Base-by-base conservation (phyloP, 192 early-diverging fungal species). In the Gaertneriomyces semiglobifer region DNA sequence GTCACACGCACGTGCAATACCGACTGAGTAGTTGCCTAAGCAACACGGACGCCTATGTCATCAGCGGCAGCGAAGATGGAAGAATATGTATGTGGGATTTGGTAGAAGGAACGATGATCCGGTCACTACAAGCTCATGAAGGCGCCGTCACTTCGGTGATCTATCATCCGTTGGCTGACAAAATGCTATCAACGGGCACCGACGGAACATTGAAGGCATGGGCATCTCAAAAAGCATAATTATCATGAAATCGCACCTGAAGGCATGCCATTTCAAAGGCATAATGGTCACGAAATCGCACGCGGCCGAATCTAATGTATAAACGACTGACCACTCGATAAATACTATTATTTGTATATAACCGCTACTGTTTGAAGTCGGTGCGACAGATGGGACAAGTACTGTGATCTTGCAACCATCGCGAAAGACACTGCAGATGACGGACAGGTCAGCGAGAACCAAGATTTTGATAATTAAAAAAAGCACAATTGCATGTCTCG, bases 31-130 rank as follows among this genome's bases (percentile, higher is more conserved):
- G 89, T 39, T 80, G 84, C 44, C 72, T 96, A 6, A 80, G 83
- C 10, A 84, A 85, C 57, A 84, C 81, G 45, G 91, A 91, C 62
- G 79, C 85, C 4, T 63, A 86, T 67, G 89, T 93, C 0, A 79
- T 93, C 11, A 89, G 89, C 60, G 96, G 96, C 1, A 91, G 89
- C 48, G 94, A 98, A 68, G 93, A 96, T 69, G 92, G 93, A 8
- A 76, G 73, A 43, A 88, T 96, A 6, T 87, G 87, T 70, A 79
- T 93, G 44, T 98, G 93, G 93, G 88, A 94, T 75, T 71, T 92
- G 18, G 74, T 90, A 10, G 89, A 80, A 81, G 86, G 86, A 7
- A 66, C 71, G 14, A 57, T 82, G 51, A 66, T 87, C 20, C 44
- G 74, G 33, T 44, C 76, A 18, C 51, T 80, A 0, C 56, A 74